Base-by-base conservation (phyloP, 2,329 filamentous ascomycete genomes). In the Epichloe gansuensis region DNA sequence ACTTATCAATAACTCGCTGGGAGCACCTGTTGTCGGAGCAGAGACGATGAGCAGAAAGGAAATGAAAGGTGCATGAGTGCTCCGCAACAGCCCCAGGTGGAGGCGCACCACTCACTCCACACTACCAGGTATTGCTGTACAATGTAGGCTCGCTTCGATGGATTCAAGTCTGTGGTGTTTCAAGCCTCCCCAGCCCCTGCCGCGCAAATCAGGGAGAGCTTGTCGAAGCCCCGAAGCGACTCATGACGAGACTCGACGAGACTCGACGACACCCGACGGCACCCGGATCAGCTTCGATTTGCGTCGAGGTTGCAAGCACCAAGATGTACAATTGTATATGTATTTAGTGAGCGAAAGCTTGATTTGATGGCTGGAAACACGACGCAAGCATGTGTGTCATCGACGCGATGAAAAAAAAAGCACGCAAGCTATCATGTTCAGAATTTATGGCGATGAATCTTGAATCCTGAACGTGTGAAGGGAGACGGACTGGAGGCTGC, bases 11-110 rank as follows among this genome's bases (percentile, higher is more conserved):
- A 31, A 31, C 8, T 31, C 17, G 2, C 17, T 21, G 17, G 17
- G 17, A 21, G 17, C 17, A 21, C 2, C 17, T 21, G 8, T 31
- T 31, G 3, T 9, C 27, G 27, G 8, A 31, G 8, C 27, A 31
- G 27, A 31, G 27, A 9, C 3, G 8, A 31, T 9, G 27, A 31
- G 27, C 27, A 45, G 49, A 47, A 44, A 35, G 49, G 52, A 51
- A 54, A 54, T 54, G 49, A 51, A 53, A 43, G 43, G 51, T 51
- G 52, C 52, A 53, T 47, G 43, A 34, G 34, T 49, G 41, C 41
- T 43, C 41, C 41, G n/a, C 21, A 51, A 45, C 40, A 49, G 52
- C 49, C 21, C 23, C 49, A 45, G 49, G 34, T 41, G 49, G 43
- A 25, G 39, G 45, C 5, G 38, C 17, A 21, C 21, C 35, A 38